A percentile compares a stretch with the other conserved stretches of the same genome.
Conservation (phyloP, 805 yeast species). For the Metschnikowia kofuensis region DNA sequence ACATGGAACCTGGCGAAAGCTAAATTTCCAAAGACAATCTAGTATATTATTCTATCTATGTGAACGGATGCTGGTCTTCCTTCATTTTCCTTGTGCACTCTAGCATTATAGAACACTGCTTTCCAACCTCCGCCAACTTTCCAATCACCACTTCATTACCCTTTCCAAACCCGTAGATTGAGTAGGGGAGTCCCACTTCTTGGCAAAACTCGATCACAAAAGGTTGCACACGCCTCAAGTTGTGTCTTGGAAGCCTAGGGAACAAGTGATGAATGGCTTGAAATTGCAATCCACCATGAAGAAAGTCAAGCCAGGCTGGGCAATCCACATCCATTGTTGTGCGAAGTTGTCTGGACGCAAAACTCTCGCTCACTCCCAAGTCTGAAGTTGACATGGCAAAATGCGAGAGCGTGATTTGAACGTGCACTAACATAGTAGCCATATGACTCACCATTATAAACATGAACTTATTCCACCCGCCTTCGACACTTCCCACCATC, state of each 20-base stretch:
- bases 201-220: conserved; percentile 71
- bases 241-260: conserved; percentile 87
- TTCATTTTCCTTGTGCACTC: conserved; percentile 69
- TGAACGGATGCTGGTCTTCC: conserved; percentile 39
- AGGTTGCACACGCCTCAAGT: conserved; percentile 72
- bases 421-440: conserved; percentile 89
- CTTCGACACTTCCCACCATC: conserved; percentile 51
- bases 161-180: conserved; percentile 77
- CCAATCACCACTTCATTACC: conserved; percentile 74
- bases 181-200: conserved; percentile 71
- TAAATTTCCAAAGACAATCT: neutral
- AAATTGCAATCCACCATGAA: conserved; percentile 91
- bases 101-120: conserved; percentile 71
- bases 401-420: conserved; percentile 84
- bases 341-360: conserved; percentile 74
- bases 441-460: conserved; percentile 73
- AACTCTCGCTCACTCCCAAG: conserved; percentile 75
- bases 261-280: conserved; percentile 89
- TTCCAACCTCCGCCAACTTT: conserved; percentile 69
- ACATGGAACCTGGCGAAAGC: too few relatives aligned
- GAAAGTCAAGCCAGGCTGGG: conserved; percentile 86
- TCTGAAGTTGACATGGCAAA: conserved; percentile 94
- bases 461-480: conserved; percentile 50
- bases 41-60: neutral
- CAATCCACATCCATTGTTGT: conserved; percentile 96